Evolutionary conservation across 768 basidiomycete species (phyloP).

Genomic region (Cyclocybe aegerita): DNA sequence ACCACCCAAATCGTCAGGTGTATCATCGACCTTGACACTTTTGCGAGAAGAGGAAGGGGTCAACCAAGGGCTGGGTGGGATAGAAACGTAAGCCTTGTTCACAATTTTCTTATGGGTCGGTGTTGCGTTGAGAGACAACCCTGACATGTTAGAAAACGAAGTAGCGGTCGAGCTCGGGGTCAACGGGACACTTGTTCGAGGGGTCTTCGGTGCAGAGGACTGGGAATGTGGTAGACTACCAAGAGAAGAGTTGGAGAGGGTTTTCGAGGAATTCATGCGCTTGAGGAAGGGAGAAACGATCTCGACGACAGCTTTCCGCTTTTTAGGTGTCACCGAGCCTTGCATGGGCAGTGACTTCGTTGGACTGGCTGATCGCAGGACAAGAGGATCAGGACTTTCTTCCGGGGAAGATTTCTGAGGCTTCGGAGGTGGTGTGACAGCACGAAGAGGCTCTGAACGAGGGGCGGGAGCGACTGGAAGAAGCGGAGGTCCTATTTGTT

Average conservation of each 20-base stretch:
- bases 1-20: conserved; percentile 50
- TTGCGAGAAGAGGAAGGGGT: conserved; percentile 42
- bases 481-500: conserved; percentile 33
- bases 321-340: conserved; percentile 55
- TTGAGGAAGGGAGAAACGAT: conserved; percentile 65
- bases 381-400: conserved; percentile 60
- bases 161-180: conserved; percentile 31
- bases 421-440: conserved; percentile 21
- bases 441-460: conserved; percentile 7
- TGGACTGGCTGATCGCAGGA: conserved; percentile 31
- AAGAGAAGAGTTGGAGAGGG: conserved; percentile 12
- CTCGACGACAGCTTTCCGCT: conserved; percentile 64
- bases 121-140: conserved; percentile 17
- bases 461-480: conserved; percentile 19
- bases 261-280: conserved; percentile 42
- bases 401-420: conserved; percentile 18
- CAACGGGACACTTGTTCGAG: conserved; percentile 18
- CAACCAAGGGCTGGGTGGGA: conserved; percentile 45
- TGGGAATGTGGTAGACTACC: conserved; percentile 1
- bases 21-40: conserved; percentile 24
- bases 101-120: conserved; percentile 33
- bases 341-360: conserved; percentile 13
- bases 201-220: conserved; percentile 13
- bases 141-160: conserved; percentile 15
- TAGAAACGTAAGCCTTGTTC: conserved; percentile 45